These are phyloP conservation scores for Fraxinus floribunda DNA, from an alignment of 305 asterid genomes.

Conservation along the genomic window DNA sequence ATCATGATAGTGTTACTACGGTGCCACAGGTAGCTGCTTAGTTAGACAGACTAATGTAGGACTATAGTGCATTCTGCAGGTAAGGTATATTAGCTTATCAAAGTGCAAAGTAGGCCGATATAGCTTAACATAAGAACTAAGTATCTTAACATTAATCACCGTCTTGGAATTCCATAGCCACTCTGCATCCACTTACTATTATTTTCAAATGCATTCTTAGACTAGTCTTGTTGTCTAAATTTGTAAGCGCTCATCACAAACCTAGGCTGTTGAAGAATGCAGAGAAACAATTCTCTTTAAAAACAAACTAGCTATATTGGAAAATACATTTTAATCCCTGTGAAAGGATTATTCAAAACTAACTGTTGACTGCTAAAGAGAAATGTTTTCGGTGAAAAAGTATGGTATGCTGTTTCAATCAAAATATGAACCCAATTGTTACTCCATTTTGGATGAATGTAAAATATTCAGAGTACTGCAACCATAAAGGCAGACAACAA, in stretches of 20 bases:
- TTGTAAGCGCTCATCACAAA: background rate
- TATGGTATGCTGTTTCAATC: background rate
- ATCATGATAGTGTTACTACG: background rate
- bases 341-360: background rate
- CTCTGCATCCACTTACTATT: background rate
- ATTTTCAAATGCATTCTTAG: background rate
- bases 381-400: background rate
- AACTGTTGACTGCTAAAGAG: background rate
- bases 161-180: background rate
- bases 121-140: background rate
- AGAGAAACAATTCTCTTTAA: background rate
- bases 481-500: background rate
- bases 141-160: background rate
- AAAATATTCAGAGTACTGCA: background rate
- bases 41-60: background rate
- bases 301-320: background rate
- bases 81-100: background rate
- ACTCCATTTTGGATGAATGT: background rate
- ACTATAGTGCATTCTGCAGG: background rate
- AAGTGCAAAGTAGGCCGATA: background rate
- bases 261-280: background rate
- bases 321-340: background rate
- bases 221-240: background rate
- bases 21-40: background rate
- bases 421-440: background rate